phyloP scores from a whole-genome alignment of 805 yeast genomes.

The Teunomyces gatunensis region DNA sequence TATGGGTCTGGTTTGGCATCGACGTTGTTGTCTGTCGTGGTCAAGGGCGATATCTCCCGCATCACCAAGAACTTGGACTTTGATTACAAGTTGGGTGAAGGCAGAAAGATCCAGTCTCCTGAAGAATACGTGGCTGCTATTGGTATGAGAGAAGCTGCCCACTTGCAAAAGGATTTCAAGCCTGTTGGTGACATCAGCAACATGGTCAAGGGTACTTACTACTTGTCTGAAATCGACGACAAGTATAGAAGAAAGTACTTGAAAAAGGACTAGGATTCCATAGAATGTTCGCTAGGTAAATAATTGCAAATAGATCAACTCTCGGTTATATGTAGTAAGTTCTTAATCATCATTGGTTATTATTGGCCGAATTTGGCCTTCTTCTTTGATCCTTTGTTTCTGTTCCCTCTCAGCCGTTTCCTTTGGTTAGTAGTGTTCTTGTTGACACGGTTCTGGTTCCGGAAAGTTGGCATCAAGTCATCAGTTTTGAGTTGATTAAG shows the following conservation, averaged over 20 bases:
- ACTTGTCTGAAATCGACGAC: constrained; percentile 80
- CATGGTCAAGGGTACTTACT: constrained; percentile 75
- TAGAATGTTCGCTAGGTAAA: background rate
- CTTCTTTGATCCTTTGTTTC: too few relatives aligned
- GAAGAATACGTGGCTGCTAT: constrained; percentile 78
- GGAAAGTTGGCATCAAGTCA: too few relatives aligned
- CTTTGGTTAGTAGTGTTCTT: too few relatives aligned
- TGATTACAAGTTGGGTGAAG: constrained; percentile 58
- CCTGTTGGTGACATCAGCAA: constrained; percentile 80
- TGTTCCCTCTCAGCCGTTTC: too few relatives aligned
- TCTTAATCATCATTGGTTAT: too few relatives aligned
- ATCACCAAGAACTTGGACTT: constrained; percentile 67
- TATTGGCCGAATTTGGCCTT: too few relatives aligned
- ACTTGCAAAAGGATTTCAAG: constrained; percentile 70
- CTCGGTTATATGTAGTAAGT: too few relatives aligned
- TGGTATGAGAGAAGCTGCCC: constrained; percentile 84
- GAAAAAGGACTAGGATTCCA: constrained; percentile 49
- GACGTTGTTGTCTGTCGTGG: constrained; percentile 74
- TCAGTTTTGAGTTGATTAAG: too few relatives aligned
- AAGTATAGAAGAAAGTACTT: constrained; percentile 82
- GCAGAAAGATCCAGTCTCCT: constrained; percentile 69
- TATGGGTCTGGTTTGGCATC: constrained; percentile 98
- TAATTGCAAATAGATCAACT: background rate
- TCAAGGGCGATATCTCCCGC: constrained; percentile 74
- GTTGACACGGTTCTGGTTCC: too few relatives aligned